phyloP scores from a whole-genome alignment of 768 basidiomycete genomes.

The Pleurotus cornucopiae region DNA sequence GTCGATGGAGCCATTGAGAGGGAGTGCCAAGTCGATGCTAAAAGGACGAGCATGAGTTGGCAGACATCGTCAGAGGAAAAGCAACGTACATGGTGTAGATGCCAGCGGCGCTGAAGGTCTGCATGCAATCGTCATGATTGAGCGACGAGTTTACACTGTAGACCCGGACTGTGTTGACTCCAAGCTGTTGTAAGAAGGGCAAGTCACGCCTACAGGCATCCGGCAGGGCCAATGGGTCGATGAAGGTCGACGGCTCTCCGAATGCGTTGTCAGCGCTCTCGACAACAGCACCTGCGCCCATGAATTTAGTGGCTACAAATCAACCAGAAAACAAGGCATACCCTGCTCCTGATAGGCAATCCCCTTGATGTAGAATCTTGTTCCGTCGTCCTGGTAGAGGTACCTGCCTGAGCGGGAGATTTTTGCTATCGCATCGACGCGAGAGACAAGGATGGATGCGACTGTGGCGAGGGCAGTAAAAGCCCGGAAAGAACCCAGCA shows the following conservation, averaged over 20 bases:
- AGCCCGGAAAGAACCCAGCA: constrained; percentile 16
- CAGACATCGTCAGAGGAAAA: constrained; percentile 5
- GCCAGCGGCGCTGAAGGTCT: constrained; percentile 63
- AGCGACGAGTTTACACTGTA: constrained; percentile 82
- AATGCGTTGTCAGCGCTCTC: constrained; percentile 55
- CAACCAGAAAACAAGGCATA: constrained; percentile 16
- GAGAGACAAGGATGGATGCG: constrained; percentile 36
- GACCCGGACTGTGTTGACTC: constrained; percentile 78
- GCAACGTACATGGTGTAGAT: constrained; percentile 83
- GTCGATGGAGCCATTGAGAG: constrained; percentile 83
- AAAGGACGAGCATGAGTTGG: constrained; percentile 1
- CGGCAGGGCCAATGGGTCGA: constrained; percentile 71
- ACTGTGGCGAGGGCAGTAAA: constrained; percentile 31
- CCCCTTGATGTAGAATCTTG: constrained; percentile 85
- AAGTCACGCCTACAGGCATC: constrained; percentile 75
- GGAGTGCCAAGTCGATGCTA: constrained; percentile 84
- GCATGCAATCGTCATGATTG: constrained; percentile 90
- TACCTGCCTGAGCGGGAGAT: constrained; percentile 74
- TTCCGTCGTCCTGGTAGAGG: constrained; percentile 73
- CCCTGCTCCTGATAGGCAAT: constrained; percentile 85
- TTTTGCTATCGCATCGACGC: constrained; percentile 61
- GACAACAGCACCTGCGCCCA: constrained; percentile 33
- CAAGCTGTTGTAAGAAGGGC: constrained; percentile 69
- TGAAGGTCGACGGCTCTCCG: constrained; percentile 67
- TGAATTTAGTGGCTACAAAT: background rate